Evolutionary conservation across 1,284 basidiomycete species (phyloP), one percentile per base, ranked within the genome.

Genomic region (Golubevia pallescens): DNA sequence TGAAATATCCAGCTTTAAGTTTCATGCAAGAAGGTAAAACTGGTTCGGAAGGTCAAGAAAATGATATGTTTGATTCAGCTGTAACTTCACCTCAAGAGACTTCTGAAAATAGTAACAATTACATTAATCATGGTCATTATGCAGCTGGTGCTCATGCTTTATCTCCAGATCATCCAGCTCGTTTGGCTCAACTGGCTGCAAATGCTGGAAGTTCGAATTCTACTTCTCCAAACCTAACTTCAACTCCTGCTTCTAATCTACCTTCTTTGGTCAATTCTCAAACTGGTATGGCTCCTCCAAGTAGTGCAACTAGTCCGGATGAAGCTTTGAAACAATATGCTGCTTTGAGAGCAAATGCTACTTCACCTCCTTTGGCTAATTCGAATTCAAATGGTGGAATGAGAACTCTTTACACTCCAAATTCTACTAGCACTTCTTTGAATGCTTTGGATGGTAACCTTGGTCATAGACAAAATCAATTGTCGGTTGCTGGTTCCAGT

Each of bases 321-420:
- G 78, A 77, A 60, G 78, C 78, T 14, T 66, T 80, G 68, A 74
- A 72, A 64, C 75, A 78, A 61, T 79, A 81, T 61, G 78, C 77
- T 23, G 76, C 78, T 48, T 66, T 75, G n/a, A 63, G 77, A 13
- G 65, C 70, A 10, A 66, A 55, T 42, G 72, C 65, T 8, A 63
- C 61, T 19, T 60, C 54, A 16, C 51, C 61, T 1, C 21, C 65
- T 10, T 21, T 28, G 10, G 54, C 63, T 16, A 24, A 58, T 21
- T 53, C 19, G 62, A 62, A 32, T 56, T 68, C 21, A 1, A 23
- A 24, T 21, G 21, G 5, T 8, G 53, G 24, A 21, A 75, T 75
- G 62, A 65, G 78, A 57, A 75, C 73, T 42, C 69, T 81, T 19
- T 79, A 78, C 69, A 77, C 77, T n/a, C 71, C 72, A 5, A 38